Conservation (phyloP, 2,329 filamentous ascomycete species). For the Nothopassalora personata region DNA sequence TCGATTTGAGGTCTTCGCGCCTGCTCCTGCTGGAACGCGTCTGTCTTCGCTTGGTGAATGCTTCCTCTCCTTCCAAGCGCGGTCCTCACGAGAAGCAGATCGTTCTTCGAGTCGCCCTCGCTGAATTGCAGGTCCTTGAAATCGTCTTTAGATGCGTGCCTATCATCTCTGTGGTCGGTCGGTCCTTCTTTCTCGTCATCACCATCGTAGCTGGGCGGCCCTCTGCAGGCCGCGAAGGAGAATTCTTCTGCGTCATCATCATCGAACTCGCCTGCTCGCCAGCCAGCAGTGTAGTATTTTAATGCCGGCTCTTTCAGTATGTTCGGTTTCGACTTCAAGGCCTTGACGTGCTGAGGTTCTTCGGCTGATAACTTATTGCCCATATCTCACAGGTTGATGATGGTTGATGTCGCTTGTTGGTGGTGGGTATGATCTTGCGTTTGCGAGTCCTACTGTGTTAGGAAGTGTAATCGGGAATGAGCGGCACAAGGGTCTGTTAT, state of each 20-base stretch:
- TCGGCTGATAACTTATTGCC: background rate
- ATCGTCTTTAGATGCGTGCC: background rate
- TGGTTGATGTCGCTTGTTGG: background rate
- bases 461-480: background rate
- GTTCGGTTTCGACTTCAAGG: background rate
- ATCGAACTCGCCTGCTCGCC: constrained; percentile 4
- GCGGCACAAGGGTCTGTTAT: background rate
- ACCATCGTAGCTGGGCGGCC: constrained; percentile 1
- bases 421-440: background rate
- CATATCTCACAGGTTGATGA: background rate
- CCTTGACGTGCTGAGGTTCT: background rate
- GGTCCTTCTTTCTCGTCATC: constrained; percentile 3
- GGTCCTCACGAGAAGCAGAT: background rate
- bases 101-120: background rate
- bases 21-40: background rate
- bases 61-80: background rate
- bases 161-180: background rate
- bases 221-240: constrained; percentile 1
- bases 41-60: background rate
- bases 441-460: background rate
- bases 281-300: constrained; percentile 4
- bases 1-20: background rate
- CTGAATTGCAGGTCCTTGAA: background rate
- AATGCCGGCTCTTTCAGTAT: constrained; percentile 3
- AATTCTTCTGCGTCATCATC: constrained; percentile 7